Percentiles rank a stretch among this genome's conserved stretches.
phyloP scores from a whole-genome alignment of 352 stramenopile species.

The Phytophthora quininea region DNA sequence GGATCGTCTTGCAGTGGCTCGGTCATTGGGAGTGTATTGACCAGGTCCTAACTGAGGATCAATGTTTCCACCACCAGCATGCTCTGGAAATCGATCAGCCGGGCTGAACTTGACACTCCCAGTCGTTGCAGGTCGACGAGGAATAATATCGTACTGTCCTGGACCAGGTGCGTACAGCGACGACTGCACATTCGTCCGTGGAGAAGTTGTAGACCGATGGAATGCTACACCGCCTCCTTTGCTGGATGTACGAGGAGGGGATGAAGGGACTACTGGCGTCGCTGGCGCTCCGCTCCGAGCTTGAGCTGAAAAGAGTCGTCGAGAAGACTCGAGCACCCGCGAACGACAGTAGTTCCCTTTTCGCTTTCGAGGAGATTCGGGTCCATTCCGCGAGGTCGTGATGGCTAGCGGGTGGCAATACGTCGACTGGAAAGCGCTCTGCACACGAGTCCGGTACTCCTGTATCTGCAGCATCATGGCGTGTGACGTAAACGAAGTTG shows the following conservation, averaged over 20 bases:
- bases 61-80: slow-evolving; percentile 38
- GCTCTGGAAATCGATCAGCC: slow-evolving; percentile 61
- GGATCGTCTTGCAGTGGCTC: slow-evolving; percentile 32
- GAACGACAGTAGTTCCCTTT: slow-evolving; percentile 46
- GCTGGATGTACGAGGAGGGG: slow-evolving; percentile 15
- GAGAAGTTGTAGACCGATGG: slow-evolving; percentile 36
- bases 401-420: slow-evolving; percentile 45
- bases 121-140: slow-evolving; percentile 27
- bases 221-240: slow-evolving; percentile 53
- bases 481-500: slow-evolving; percentile 50
- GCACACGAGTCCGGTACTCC: slow-evolving; percentile 58
- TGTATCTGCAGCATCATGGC: slow-evolving; percentile 70
- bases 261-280: slow-evolving; percentile 7
- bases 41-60: slow-evolving; percentile 42
- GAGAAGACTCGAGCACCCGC: slow-evolving; percentile 47
- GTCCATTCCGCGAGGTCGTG: slow-evolving; percentile 3
- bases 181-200: slow-evolving; percentile 30
- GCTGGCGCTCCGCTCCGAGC: slow-evolving; percentile 2
- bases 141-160: slow-evolving; percentile 58
- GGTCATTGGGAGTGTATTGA: slow-evolving; percentile 55
- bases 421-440: slow-evolving; percentile 51
- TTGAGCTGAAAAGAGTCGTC: slow-evolving; percentile 36
- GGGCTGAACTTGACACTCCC: slow-evolving; percentile 63
- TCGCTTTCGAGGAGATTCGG: slow-evolving; percentile 19
- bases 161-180: slow-evolving; percentile 58